A percentile compares a stretch with the other conserved stretches of the same genome.
Evolutionary conservation across 441 rosid species (phyloP).

Genomic region (Euphorbia schlechtendalii): DNA sequence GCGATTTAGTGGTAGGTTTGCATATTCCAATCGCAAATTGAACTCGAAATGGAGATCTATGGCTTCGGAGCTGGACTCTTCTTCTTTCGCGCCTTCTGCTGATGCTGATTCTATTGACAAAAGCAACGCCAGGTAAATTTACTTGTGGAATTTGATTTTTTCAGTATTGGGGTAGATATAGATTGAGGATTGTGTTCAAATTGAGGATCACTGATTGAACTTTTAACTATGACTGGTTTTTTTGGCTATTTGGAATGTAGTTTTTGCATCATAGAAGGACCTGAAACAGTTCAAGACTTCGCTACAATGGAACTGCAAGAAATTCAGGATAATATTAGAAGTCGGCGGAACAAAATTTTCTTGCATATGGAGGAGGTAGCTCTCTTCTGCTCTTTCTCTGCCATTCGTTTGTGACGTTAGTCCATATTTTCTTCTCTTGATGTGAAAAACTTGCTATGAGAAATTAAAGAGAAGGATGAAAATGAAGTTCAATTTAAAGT

Average conservation of each 20-base stretch:
- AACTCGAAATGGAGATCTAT: conserved; percentile 44
- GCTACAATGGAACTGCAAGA: conserved; percentile 83
- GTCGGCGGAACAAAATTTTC: conserved; percentile 93
- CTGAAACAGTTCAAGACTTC: conserved; percentile 89
- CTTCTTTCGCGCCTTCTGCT: conserved; percentile 38
- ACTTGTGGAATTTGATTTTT: neutral
- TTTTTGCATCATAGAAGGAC: conserved; percentile 97
- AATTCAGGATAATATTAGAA: conserved; percentile 87
- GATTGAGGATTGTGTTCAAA: too few species aligned
- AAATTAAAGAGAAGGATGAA: neutral
- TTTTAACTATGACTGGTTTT: neutral
- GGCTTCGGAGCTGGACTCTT: conserved; percentile 53
- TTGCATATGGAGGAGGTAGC: conserved; percentile 93
- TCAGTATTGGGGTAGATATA: neutral
- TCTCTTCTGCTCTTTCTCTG: neutral
- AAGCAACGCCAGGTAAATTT: conserved; percentile 37
- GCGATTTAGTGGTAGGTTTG: conserved; percentile 15
- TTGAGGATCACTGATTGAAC: neutral
- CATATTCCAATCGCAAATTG: conserved; percentile 21
- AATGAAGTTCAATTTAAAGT: neutral
- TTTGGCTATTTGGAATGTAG: conserved; percentile 33
- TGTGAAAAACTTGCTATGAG: neutral
- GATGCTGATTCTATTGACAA: conserved; percentile 56
- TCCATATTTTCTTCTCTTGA: neutral
- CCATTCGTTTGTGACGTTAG: neutral